Conservation (phyloP, 768 basidiomycete species). For the Amanita phalloides region DNA sequence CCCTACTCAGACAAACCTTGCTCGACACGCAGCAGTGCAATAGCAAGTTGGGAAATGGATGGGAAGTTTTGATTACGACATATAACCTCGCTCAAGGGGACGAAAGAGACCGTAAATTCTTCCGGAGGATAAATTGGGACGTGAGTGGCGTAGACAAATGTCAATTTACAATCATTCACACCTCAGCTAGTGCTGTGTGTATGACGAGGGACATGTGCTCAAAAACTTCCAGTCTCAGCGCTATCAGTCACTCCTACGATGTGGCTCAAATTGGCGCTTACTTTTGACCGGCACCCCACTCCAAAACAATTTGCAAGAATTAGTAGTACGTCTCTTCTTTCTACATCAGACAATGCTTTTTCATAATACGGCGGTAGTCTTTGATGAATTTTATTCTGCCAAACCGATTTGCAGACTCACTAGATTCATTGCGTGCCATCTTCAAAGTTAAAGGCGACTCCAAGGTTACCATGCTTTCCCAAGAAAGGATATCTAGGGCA, state of each 20-base stretch:
- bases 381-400: constrained; percentile 97
- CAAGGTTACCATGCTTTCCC: constrained; percentile 77
- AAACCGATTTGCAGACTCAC: constrained; percentile 69
- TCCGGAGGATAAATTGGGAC: constrained; percentile 86
- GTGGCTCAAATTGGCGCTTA: constrained; percentile 81
- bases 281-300: constrained; percentile 93
- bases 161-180: constrained; percentile 2
- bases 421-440: constrained; percentile 79
- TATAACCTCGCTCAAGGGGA: constrained; percentile 92
- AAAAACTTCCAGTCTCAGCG: constrained; percentile 99
- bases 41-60: constrained; percentile 44
- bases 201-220: constrained; percentile 93
- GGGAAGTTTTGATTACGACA: constrained; percentile 94
- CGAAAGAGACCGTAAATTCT: constrained; percentile 86
- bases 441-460: constrained; percentile 97
- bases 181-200: constrained; percentile 68
- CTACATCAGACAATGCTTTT: not conserved
- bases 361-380: constrained; percentile 46
- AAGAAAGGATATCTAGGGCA: constrained; percentile 87
- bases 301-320: constrained; percentile 85
- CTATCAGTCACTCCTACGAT: constrained; percentile 80
- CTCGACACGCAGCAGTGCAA: constrained; percentile 42
- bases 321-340: constrained; percentile 50
- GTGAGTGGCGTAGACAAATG: constrained; percentile 35
- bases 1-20: constrained; percentile 61